Evolutionary conservation across 31 red algal species (phyloP), one percentile per base, ranked within the genome.

Genomic region (Odonthalia washingtoniensis): DNA sequence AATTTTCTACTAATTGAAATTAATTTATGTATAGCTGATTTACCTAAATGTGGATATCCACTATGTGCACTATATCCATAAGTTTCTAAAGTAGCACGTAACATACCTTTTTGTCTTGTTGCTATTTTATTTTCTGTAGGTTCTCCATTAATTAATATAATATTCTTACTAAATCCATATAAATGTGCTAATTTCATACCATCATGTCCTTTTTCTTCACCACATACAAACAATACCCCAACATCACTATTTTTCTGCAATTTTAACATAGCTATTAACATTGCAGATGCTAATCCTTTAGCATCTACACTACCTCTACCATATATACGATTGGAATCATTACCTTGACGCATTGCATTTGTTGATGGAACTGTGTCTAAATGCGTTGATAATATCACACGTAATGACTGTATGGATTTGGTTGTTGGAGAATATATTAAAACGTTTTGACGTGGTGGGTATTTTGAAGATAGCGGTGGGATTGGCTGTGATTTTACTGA

Each of bases 31-130:
- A 90, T 75, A 3, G 92, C 92, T 27, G 74, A 88, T 40, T 75
- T 40, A 2, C 92, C 92, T 38, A 87, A 32, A 45, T 95, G 76
- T 28, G 92, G 92, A 78, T 95, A 95, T 37, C 87, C 92, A 73
- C 86, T 89, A 86, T 95, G 92, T n/a, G 87, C 82, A 24, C 79
- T 62, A 37, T 37, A 46, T 4, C 92, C 92, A 21, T 31, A 49
- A 1, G 80, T 78, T 61, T 43, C 72, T 42, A 95, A 17, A n/a
- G 30, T 26, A n/a, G 76, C 83, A 18, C 85, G 77, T 28, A 79
- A 40, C 78, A 95, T 86, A 0, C 92, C 92, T 75, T 89, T 90
- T 68, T 95, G 92, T 12, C 44, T 64, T 49, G 62, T 3, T 28
- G 45, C 70, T 4, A 95, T 73, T 61, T 90, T 80, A 36, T 74